Evolutionary conservation across 257 asterid species (phyloP).

Genomic region (Linaria vulgaris): DNA sequence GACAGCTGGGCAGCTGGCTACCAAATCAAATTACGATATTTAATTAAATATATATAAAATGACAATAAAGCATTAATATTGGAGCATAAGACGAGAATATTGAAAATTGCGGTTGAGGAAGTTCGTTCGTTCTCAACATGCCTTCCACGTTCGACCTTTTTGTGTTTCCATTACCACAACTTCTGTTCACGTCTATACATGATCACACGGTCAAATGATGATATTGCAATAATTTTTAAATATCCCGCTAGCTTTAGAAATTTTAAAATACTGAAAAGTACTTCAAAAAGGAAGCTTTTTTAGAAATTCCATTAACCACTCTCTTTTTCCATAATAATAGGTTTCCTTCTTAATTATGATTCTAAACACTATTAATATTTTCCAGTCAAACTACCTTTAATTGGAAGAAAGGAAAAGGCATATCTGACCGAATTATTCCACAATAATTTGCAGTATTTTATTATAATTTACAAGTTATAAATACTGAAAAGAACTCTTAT

Average conservation of each 20-base stretch:
- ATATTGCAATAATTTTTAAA: no score
- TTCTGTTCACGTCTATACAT: neutral
- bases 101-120: no score
- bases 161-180: neutral
- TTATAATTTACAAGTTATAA: neutral
- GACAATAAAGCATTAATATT: no score
- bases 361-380: no score
- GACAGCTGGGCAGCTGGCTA: no score
- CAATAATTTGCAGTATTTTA: conserved; percentile 9
- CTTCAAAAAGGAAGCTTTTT: conserved; percentile 1
- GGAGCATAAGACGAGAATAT: no score
- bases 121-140: no score
- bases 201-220: neutral
- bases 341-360: no score
- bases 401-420: conserved; percentile 15
- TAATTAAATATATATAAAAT: no score
- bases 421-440: conserved; percentile 22
- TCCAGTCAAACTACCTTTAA: conserved; percentile 22
- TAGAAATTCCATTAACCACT: conserved; percentile 27
- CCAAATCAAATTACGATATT: no score
- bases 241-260: conserved; percentile 23
- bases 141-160: no score
- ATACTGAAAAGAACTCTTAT: conserved; percentile 7
- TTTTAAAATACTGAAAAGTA: conserved; percentile 15
- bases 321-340: conserved; percentile 22